Percentiles rank a stretch among this genome's conserved stretches.
Conservation (phyloP, 2,329 filamentous ascomycete genomes). For the Arachnomyces sp. region DNA sequence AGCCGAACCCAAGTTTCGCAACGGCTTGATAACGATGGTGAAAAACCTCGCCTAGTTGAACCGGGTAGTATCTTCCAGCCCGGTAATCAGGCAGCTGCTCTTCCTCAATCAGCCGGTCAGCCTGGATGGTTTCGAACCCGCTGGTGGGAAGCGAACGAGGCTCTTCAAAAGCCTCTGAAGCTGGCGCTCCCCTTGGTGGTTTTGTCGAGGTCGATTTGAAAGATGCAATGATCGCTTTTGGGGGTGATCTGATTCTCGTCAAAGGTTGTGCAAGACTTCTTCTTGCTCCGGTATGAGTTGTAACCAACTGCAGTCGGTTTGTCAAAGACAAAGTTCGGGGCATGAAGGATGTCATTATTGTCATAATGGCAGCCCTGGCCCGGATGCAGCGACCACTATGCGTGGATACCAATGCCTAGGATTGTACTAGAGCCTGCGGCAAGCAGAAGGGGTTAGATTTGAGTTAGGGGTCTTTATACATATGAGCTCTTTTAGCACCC, state of each 20-base stretch:
- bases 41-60: constrained; percentile 19
- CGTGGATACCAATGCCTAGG: too few species aligned
- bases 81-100: constrained; percentile 18
- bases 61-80: constrained; percentile 20
- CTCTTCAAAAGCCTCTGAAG: constrained; percentile 1
- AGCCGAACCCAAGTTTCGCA: constrained; percentile 24
- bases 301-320: too few species aligned
- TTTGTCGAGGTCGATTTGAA: constrained; percentile 5
- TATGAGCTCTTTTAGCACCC: too few species aligned
- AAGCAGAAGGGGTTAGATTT: too few species aligned
- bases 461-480: too few species aligned
- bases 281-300: too few species aligned
- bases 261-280: not conserved
- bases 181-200: not conserved
- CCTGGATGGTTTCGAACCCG: constrained; percentile 10
- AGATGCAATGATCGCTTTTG: not conserved
- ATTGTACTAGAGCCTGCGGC: too few species aligned
- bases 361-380: too few species aligned
- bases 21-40: constrained; percentile 19
- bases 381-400: too few species aligned
- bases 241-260: constrained; percentile 1
- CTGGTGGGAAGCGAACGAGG: constrained; percentile 7
- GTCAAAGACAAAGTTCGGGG: too few species aligned
- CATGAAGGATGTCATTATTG: too few species aligned
- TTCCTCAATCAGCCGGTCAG: constrained; percentile 16